Conservation (phyloP, 2,329 filamentous ascomycete species). For the Pseudocercospora fuligena region DNA sequence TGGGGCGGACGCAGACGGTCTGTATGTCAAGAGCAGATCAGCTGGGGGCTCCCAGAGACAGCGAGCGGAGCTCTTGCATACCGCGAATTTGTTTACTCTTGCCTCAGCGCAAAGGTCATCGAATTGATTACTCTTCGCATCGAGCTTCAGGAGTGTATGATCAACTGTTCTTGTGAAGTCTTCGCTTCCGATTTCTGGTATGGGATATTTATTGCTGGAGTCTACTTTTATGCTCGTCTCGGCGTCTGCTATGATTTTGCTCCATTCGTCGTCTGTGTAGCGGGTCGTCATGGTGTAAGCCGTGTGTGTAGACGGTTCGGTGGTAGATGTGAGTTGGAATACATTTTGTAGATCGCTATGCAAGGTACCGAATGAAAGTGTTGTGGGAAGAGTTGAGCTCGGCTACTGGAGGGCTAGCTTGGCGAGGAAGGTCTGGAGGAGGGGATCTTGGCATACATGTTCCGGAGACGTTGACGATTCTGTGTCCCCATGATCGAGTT, state of each 20-base stretch:
- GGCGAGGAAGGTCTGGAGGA: background rate
- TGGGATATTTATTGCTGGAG: conserved; percentile 13
- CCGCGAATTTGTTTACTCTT: conserved; percentile 51
- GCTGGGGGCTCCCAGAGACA: no score
- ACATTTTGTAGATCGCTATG: background rate
- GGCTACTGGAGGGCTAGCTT: background rate
- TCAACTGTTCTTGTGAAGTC: conserved; percentile 46
- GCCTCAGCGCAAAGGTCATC: conserved; percentile 62
- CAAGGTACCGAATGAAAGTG: background rate
- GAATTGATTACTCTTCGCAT: conserved; percentile 55
- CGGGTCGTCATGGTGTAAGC: conserved; percentile 40
- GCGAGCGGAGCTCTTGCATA: no score
- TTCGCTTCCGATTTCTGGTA: conserved; percentile 15
- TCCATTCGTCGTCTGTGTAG: conserved; percentile 54
- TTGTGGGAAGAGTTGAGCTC: background rate
- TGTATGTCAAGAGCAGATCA: conserved; percentile 30
- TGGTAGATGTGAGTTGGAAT: background rate
- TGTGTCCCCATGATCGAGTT: no score
- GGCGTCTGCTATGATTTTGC: conserved; percentile 46
- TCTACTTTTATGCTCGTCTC: conserved; percentile 25
- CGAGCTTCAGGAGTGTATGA: conserved; percentile 57
- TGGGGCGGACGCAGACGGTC: conserved; percentile 63
- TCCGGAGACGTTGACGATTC: background rate
- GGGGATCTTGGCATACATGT: background rate
- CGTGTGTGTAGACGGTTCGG: background rate